Base-by-base conservation (phyloP, 768 basidiomycete species). In the Glaciozyma martinii region DNA sequence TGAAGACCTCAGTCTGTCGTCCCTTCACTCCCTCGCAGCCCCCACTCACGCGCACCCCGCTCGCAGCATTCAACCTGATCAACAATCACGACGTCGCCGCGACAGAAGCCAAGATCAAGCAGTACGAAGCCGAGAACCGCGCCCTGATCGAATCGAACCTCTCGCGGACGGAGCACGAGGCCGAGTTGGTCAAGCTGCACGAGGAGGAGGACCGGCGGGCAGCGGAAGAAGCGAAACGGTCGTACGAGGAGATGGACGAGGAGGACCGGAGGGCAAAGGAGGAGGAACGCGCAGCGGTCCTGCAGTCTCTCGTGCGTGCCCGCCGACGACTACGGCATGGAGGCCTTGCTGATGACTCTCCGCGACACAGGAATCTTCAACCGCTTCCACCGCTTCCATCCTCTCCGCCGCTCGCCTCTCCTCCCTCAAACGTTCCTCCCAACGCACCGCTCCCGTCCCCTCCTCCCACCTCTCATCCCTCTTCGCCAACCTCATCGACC, bases 111-210 rank as follows among this genome's bases (percentile, higher is more conserved):
- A 85, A 88, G 25, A 88, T 99, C 67, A 81, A 82, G 3, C 81
- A 81, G 50, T 90, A 89, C 76, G 85, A 86, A 49, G 82, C 81
- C 30, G 86, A 89, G 71, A 97, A 97, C 73, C 86, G 87, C 2
- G 82, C 84, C 0, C 78, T 87, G 30, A 97, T 90, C 58, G 86
- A 89, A 67, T 81, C 87, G 57, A 98, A 98, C 76, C 76, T 84
- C 33, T 27, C 43, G 86, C 88, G 71, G 84, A 62, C 56, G 59
- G 66, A 65, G 61, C 52, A 57, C 53, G 64, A 71, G 61, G 66
- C 61, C 27, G 27, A 67, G 40, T 57, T 61, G 42, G 63, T 60
- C 29, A 46, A 33, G 29, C 63, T 65, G 40, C 60, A 66, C n/a
- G 70, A 72, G 12, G 69, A 67, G 61, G 56, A 59, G n/a, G 72